Percentiles rank a stretch among this genome's conserved stretches.
These are phyloP conservation scores for Juglanconis sp. DNA, from an alignment of 2,329 filamentous ascomycete species.

Conservation along the genomic window DNA sequence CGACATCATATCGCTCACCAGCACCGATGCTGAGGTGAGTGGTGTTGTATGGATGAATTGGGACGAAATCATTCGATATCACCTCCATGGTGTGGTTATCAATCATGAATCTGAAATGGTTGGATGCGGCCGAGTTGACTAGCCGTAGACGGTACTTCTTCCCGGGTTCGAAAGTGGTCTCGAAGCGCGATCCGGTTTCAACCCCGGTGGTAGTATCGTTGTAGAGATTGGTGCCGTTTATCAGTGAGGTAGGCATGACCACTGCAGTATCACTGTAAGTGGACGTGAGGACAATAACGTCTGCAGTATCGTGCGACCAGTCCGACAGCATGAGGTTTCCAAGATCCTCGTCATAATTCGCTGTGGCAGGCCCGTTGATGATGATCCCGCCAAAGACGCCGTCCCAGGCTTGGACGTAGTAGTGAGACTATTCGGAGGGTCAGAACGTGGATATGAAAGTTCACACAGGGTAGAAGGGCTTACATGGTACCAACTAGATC, in stretches of 20 bases:
- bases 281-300: background rate
- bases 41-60: conserved; percentile 7
- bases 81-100: conserved; percentile 11
- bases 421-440: conserved; percentile 2
- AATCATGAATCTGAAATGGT: conserved; percentile 2
- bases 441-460: background rate
- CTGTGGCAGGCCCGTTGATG: conserved; percentile 6
- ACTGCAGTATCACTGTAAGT: background rate
- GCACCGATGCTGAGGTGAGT: conserved; percentile 3
- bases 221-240: conserved; percentile 10
- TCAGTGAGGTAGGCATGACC: conserved; percentile 1
- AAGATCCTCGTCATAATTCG: conserved; percentile 6
- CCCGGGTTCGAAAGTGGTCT: conserved; percentile 1
- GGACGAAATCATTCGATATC: conserved; percentile 3
- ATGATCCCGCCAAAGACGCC: conserved; percentile 6
- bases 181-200: background rate
- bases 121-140: background rate
- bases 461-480: background rate
- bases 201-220: background rate
- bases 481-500: conserved; percentile 54
- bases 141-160: conserved; percentile 6
- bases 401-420: background rate
- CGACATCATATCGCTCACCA: conserved; percentile 6
- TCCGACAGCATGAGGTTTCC: conserved; percentile 3
- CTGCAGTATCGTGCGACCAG: background rate